phyloP scores from a whole-genome alignment of 495 filamentous ascomycete species.

The Aspergillus olivimuriae region DNA sequence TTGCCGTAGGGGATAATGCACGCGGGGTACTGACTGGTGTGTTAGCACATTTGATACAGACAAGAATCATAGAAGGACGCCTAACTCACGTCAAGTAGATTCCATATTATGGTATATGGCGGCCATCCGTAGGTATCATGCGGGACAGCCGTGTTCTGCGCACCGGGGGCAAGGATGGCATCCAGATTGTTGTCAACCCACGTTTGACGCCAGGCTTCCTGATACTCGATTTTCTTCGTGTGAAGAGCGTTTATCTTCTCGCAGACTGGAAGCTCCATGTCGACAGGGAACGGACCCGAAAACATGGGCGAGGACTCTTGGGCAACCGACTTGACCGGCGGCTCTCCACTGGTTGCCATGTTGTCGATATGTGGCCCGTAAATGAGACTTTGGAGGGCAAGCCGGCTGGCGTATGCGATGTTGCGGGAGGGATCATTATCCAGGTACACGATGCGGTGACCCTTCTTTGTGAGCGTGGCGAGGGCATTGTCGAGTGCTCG shows the following conservation, averaged over 20 bases:
- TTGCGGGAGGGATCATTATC: slow-evolving; percentile 2
- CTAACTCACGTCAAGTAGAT: slow-evolving; percentile 45
- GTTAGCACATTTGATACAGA: neutral
- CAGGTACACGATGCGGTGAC: slow-evolving; percentile 40
- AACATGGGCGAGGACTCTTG: slow-evolving; percentile 21
- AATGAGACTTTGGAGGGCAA: slow-evolving; percentile 26
- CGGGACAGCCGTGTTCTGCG: slow-evolving; percentile 42
- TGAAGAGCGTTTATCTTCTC: slow-evolving; percentile 16
- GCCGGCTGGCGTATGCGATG: slow-evolving; percentile 19
- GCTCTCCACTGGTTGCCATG: slow-evolving; percentile 25
- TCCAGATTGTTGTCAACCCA: slow-evolving; percentile 31
- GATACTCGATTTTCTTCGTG: slow-evolving; percentile 3
- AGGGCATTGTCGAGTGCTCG: slow-evolving; percentile 41
- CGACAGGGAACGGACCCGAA: slow-evolving; percentile 13
- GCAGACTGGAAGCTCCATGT: slow-evolving; percentile 4
- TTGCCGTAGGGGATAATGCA: slow-evolving; percentile 30
- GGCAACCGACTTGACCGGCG: slow-evolving; percentile 10
- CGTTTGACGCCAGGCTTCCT: slow-evolving; percentile 13
- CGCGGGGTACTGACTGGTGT: slow-evolving; percentile 24
- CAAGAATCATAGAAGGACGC: neutral
- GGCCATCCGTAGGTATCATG: slow-evolving; percentile 47
- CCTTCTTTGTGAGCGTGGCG: slow-evolving; percentile 25
- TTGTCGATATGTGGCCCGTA: slow-evolving; percentile 21
- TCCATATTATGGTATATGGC: slow-evolving; percentile 45
- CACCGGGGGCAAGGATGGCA: slow-evolving; percentile 38